Base-by-base conservation (phyloP, 805 yeast species). In the Ogataea minuta region DNA sequence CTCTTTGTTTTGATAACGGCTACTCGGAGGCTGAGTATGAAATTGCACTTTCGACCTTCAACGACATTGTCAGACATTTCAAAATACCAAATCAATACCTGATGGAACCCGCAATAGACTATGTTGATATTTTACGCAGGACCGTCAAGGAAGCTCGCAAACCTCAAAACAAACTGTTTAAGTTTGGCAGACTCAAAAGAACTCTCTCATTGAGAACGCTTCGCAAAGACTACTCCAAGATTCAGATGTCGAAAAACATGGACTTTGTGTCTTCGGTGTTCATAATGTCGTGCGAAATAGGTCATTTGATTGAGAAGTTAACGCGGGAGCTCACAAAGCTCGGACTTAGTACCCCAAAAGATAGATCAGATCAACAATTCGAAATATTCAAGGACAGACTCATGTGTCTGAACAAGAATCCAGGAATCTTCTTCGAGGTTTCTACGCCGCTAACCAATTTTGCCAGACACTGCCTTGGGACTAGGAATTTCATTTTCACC, bases 401-500 rank as follows among this genome's bases (percentile, higher is more conserved):
- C 1, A 23, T 36, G 19, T 11, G 17, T 6, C 19, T 43, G 23
- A 28, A 39, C 15, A 34, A 33, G 8, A 32, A 44, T 10, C 47
- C 56, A 0, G 37, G 24, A n/a, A 14, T 36, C 16, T 41, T 61
- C 19, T 37, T 61, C 14, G 45, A 49, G 10, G 49, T 44, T 10
- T 48, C 56, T 6, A 44, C 48, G 16, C 60, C 57, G 9, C 29
- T 51, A 6, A 54, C 62, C 9, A 60, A 57, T 23, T 56, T 59
- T 41, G 61, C 57, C 8, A 39, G 54, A 15, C 61, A 54, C 37
- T 60, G 62, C 30, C 23, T 57, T 3, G 30, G 45, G 5, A 32
- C 47, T 4, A 45, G 48, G 26, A 44, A 49, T 10, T 28, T 29
- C 14, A 46, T 60, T 3, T 52, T 52, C 34, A 20, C 38, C 2